Evolutionary conservation across 306 rosid species (phyloP).

Genomic region (Rosa multiflora): DNA sequence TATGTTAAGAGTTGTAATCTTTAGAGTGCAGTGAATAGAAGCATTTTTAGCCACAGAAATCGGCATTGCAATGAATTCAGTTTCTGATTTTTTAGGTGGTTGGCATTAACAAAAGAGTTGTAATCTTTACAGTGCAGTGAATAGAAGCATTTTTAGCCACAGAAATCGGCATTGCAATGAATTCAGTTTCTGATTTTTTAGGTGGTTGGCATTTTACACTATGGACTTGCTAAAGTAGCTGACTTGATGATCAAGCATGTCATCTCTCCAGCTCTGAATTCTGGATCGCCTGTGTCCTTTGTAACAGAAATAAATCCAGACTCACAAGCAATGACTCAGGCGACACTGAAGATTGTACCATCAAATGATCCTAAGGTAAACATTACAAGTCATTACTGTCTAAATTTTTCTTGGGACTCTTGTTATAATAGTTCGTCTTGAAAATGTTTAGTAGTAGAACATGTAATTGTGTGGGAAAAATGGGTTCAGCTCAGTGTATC

Average conservation of each 20-base stretch:
- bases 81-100: conserved; percentile 43
- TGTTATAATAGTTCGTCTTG: neutral
- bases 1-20: neutral
- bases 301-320: conserved; percentile 51
- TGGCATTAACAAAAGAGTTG: too few species aligned
- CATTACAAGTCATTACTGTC: conserved; percentile 9
- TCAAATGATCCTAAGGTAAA: conserved; percentile 53
- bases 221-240: conserved; percentile 86
- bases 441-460: neutral
- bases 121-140: too few species aligned
- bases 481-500: neutral
- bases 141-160: too few species aligned
- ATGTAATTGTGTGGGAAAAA: neutral
- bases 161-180: too few species aligned
- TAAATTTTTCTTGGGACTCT: neutral
- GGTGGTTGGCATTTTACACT: conserved; percentile 65
- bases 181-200: too few species aligned
- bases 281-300: conserved; percentile 49
- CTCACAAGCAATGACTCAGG: conserved; percentile 30
- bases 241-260: conserved; percentile 78
- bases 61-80: neutral
- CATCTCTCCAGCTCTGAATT: conserved; percentile 54
- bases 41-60: neutral
- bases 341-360: conserved; percentile 58
- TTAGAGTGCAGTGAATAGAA: neutral